Evolutionary conservation across 768 basidiomycete genomes (phyloP).

Genomic region (Hypholoma fasciculare): DNA sequence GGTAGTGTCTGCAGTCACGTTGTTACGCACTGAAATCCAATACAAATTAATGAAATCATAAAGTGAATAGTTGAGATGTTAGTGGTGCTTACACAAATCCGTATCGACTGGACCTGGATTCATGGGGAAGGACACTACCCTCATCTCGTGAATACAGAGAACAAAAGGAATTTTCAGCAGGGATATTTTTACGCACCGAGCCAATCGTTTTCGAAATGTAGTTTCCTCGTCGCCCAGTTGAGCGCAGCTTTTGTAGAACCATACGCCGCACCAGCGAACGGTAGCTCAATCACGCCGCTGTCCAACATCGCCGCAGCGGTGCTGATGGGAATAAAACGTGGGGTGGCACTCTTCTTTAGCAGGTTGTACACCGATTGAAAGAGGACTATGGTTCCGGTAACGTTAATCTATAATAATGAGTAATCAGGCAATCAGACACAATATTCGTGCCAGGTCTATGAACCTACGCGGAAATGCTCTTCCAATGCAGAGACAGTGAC

Average conservation of each 20-base stretch:
- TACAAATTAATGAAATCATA: not conserved
- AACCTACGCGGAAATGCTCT: not conserved
- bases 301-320: not conserved
- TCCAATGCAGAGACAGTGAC: not conserved
- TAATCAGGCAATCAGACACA: no score
- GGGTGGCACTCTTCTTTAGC: conserved; percentile 1
- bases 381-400: conserved; percentile 1
- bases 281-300: not conserved
- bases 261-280: not conserved
- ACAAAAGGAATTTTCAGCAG: not conserved
- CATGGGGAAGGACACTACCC: not conserved
- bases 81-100: not conserved
- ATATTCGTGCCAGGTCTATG: no score
- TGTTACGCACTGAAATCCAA: not conserved
- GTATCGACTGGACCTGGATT: not conserved
- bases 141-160: not conserved
- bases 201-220: conserved; percentile 8
- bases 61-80: not conserved
- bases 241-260: not conserved
- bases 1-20: not conserved
- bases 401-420: not conserved
- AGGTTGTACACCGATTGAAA: not conserved
- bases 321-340: conserved; percentile 4
- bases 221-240: conserved; percentile 1
- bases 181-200: not conserved